Evolutionary conservation across 2,329 filamentous ascomycete species (phyloP).

Genomic region (Ilyonectria destructans): DNA sequence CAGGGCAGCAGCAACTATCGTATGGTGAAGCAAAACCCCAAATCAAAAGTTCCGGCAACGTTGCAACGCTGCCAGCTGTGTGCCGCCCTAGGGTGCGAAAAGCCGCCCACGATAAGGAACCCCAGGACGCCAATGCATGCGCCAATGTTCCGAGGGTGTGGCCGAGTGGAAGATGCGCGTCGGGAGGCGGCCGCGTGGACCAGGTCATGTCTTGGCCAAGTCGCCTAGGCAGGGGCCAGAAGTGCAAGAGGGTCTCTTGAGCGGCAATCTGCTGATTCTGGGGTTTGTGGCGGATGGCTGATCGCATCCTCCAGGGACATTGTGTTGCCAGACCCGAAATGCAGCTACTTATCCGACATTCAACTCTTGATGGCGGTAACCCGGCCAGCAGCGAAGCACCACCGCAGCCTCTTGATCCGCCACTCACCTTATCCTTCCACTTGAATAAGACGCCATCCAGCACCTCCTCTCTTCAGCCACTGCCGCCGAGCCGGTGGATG

Average conservation of each 20-base stretch:
- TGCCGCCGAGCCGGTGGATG: neutral
- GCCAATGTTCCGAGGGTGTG: constrained; percentile 34
- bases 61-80: constrained; percentile 28
- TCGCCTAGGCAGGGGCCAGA: constrained; percentile 31
- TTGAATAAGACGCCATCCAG: neutral
- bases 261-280: constrained; percentile 22
- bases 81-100: constrained; percentile 17
- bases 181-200: constrained; percentile 30
- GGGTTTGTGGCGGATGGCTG: neutral
- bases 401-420: neutral
- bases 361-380: neutral
- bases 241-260: constrained; percentile 1
- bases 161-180: constrained; percentile 12
- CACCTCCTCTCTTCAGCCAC: neutral
- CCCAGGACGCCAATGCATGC: constrained; percentile 34
- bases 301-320: neutral
- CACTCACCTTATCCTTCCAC: neutral
- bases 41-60: constrained; percentile 38
- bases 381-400: neutral
- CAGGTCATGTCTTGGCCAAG: neutral
- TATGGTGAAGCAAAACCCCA: constrained; percentile 14
- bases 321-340: neutral
- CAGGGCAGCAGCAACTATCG: constrained; percentile 3
- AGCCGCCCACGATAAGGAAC: constrained; percentile 39
- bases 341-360: neutral